Conservation (phyloP, 2,329 filamentous ascomycete genomes). For the Beauveria sp. region DNA sequence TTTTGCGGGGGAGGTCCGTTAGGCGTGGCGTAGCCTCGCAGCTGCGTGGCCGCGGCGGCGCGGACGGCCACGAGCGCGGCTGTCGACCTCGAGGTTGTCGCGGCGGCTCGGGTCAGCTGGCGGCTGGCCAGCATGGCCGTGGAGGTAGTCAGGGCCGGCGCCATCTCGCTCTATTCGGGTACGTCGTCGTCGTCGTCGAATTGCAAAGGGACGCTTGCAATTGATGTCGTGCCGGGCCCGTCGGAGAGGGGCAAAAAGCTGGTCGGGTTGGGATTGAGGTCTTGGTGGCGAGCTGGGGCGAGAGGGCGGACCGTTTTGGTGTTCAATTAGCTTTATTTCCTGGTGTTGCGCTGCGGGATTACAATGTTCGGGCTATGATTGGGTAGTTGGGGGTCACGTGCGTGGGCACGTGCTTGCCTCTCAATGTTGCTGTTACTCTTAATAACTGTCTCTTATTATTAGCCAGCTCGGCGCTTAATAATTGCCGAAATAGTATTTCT, state of each 20-base stretch:
- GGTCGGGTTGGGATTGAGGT: background rate
- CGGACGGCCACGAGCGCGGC: slow-evolving; percentile 16
- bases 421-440: no score
- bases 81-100: slow-evolving; percentile 10
- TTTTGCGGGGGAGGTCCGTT: slow-evolving; percentile 69
- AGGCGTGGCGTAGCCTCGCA: slow-evolving; percentile 55
- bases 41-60: slow-evolving; percentile 18
- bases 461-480: no score
- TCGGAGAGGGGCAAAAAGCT: background rate
- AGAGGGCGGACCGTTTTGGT: slow-evolving; percentile 9
- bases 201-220: slow-evolving; percentile 6
- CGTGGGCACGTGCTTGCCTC: slow-evolving; percentile 20
- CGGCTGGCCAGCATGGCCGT: slow-evolving; percentile 28
- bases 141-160: slow-evolving; percentile 24
- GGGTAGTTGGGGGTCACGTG: slow-evolving; percentile 20
- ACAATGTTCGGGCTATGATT: slow-evolving; percentile 32
- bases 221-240: slow-evolving; percentile 8
- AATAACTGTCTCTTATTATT: no score
- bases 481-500: no score
- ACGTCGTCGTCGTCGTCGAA: background rate
- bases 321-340: slow-evolving; percentile 10
- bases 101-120: slow-evolving; percentile 23
- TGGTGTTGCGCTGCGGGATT: slow-evolving; percentile 28
- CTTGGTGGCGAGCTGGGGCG: slow-evolving; percentile 9
- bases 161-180: slow-evolving; percentile 18